Percentiles rank a stretch among this genome's conserved stretches.
phyloP scores from a whole-genome alignment of 2,329 filamentous ascomycete species.

The Chrysoporthe puriensis region DNA sequence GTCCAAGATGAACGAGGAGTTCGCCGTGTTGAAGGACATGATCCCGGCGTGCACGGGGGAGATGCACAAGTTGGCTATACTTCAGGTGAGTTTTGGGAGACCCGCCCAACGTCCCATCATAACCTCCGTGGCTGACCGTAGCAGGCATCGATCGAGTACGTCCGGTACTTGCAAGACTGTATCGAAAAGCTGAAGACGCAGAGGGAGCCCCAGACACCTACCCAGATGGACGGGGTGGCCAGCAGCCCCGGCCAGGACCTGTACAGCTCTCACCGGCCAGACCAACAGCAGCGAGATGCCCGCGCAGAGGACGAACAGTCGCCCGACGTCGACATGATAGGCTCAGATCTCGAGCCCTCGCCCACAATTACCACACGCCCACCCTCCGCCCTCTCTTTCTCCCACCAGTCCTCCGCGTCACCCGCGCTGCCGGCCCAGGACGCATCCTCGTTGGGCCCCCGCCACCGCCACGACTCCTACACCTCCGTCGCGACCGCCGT shows the following conservation, averaged over 20 bases:
- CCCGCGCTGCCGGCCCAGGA: slow-evolving; percentile 29
- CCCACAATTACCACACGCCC: slow-evolving; percentile 46
- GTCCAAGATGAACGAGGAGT: slow-evolving; percentile 99
- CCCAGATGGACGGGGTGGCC: slow-evolving; percentile 36
- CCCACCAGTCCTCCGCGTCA: slow-evolving; percentile 52
- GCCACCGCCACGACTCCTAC: slow-evolving; percentile 54
- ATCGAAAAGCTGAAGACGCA: slow-evolving; percentile 76
- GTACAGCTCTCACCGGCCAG: slow-evolving; percentile 34
- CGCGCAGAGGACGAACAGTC: slow-evolving; percentile 40
- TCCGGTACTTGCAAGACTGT: slow-evolving; percentile 91
- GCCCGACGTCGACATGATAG: slow-evolving; percentile 65
- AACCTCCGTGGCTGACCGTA: slow-evolving; percentile 17
- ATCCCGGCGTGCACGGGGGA: slow-evolving; percentile 95
- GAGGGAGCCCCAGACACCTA: slow-evolving; percentile 40
- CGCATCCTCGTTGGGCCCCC: slow-evolving; percentile 14
- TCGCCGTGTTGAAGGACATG: slow-evolving; percentile 89
- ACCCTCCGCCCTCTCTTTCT: slow-evolving; percentile 37
- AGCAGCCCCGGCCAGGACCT: slow-evolving; percentile 35
- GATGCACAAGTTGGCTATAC: slow-evolving; percentile 96
- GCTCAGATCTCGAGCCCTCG: slow-evolving; percentile 51
- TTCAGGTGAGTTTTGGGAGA: slow-evolving; percentile 68
- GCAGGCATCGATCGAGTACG: slow-evolving; percentile 93
- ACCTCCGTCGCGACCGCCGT: slow-evolving; percentile 52
- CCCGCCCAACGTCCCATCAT: background rate
- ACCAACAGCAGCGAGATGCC: slow-evolving; percentile 34